A percentile compares a stretch with the other conserved stretches of the same genome.
Conservation (phyloP, 2,329 filamentous ascomycete species). For the Shiraia bambusicola region DNA sequence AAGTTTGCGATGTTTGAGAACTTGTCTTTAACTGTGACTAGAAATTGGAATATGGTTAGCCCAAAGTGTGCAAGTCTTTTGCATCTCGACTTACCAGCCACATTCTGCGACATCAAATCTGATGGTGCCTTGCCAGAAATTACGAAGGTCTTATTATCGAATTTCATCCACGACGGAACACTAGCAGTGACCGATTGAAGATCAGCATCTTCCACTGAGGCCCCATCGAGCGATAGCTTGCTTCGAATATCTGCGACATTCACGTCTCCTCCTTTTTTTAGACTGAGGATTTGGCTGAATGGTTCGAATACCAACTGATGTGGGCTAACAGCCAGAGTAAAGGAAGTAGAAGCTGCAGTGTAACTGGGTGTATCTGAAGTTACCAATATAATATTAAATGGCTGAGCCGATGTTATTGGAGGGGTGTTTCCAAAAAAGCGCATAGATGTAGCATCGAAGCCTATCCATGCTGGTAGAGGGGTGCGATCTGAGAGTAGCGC, state of each 20-base stretch:
- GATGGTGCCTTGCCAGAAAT: constrained; percentile 66
- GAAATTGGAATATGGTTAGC: too few species aligned
- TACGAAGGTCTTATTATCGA: constrained; percentile 63
- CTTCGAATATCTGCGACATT: constrained; percentile 33
- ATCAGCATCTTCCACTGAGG: constrained; percentile 50
- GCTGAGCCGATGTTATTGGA: constrained; percentile 65
- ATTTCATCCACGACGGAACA: constrained; percentile 68
- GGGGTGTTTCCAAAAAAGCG: constrained; percentile 73
- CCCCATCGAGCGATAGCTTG: constrained; percentile 41
- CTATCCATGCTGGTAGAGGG: constrained; percentile 82
- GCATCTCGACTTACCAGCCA: constrained; percentile 44
- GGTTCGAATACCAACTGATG: constrained; percentile 68
- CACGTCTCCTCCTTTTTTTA: constrained; percentile 36
- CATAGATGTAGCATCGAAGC: constrained; percentile 66
- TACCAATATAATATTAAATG: constrained; percentile 70
- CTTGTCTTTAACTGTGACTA: constrained; percentile 59
- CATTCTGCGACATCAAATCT: constrained; percentile 60
- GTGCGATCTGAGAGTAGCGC: constrained; percentile 74
- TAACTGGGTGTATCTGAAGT: constrained; percentile 82
- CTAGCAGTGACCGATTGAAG: constrained; percentile 56
- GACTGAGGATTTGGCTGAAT: constrained; percentile 37
- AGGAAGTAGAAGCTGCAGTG: constrained; percentile 63
- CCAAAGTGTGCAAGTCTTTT: too few species aligned
- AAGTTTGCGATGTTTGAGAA: constrained; percentile 61
- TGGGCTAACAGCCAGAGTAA: constrained; percentile 70